Percentiles rank a stretch among this genome's conserved stretches.
phyloP scores from a whole-genome alignment of 305 asterid genomes.

The Fraxinus albicans region DNA sequence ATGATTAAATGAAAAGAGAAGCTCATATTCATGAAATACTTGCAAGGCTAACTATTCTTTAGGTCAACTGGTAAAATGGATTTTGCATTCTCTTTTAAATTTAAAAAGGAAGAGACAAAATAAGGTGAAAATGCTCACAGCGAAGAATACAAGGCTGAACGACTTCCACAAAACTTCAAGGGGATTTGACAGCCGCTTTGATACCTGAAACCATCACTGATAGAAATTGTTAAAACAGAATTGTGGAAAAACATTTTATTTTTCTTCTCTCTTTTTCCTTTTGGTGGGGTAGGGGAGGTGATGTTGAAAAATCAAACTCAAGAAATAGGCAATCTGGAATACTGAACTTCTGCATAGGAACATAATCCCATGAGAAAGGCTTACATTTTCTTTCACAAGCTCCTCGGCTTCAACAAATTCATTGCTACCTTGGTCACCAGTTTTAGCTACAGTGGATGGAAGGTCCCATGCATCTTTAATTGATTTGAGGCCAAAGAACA shows the following conservation, averaged over 20 bases:
- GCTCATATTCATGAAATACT: not conserved
- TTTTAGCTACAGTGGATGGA: slow-evolving; percentile 55
- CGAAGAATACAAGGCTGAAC: slow-evolving; percentile 52
- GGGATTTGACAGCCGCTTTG: slow-evolving; percentile 75
- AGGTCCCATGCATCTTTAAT: slow-evolving; percentile 96
- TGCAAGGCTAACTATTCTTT: not conserved
- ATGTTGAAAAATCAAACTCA: not conserved
- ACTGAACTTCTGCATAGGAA: not conserved
- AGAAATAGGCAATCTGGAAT: not conserved
- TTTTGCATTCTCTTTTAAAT: not conserved
- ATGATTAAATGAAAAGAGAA: not conserved
- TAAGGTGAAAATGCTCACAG: slow-evolving; percentile 36
- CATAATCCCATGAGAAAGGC: not conserved
- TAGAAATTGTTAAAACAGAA: not conserved
- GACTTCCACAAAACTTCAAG: slow-evolving; percentile 66
- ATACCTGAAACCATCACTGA: slow-evolving; percentile 42
- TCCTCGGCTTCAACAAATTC: slow-evolving; percentile 95
- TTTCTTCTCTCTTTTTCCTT: not conserved
- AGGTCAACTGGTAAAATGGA: not conserved
- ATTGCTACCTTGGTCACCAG: slow-evolving; percentile 55
- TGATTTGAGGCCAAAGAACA: slow-evolving; percentile 94
- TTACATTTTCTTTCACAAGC: slow-evolving; percentile 88
- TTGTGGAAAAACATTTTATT: not conserved
- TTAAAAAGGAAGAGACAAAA: not conserved
- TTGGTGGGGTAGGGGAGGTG: not conserved